Evolutionary conservation across 768 basidiomycete genomes (phyloP).

Genomic region (Agaricus blazei): DNA sequence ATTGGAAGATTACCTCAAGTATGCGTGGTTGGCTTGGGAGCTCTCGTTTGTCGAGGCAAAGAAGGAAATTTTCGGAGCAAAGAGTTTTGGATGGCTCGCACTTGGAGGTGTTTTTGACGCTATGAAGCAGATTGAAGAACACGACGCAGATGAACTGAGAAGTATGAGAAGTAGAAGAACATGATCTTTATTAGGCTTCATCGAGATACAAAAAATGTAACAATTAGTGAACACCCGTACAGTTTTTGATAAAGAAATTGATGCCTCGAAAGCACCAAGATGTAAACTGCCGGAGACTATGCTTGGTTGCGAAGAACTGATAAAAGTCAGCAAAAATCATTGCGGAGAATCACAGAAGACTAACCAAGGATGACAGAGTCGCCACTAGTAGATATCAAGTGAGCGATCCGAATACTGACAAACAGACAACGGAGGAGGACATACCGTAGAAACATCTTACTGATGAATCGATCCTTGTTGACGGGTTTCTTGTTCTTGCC

Average conservation of each 20-base stretch:
- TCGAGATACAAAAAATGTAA: neutral
- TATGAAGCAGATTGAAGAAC: constrained; percentile 39
- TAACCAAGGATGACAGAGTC: constrained; percentile 97
- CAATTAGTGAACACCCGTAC: constrained; percentile 1
- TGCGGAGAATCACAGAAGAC: constrained; percentile 28
- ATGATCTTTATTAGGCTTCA: neutral
- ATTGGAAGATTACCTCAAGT: constrained; percentile 33
- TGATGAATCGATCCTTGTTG: constrained; percentile 99
- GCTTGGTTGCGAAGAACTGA: constrained; percentile 75
- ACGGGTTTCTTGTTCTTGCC: constrained; percentile 98
- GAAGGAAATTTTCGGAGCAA: constrained; percentile 45
- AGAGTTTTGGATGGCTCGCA: constrained; percentile 59
- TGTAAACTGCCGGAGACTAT: constrained; percentile 19
- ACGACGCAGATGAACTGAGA: constrained; percentile 15
- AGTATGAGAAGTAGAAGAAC: constrained; percentile 10
- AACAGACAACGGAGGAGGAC: constrained; percentile 16
- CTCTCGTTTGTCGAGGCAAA: constrained; percentile 26
- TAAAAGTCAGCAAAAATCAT: constrained; percentile 25
- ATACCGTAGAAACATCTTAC: constrained; percentile 96
- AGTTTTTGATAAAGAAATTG: constrained; percentile 11
- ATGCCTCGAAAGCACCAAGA: constrained; percentile 10
- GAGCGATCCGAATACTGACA: constrained; percentile 2
- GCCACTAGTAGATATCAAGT: constrained; percentile 47
- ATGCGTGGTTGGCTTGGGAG: constrained; percentile 55
- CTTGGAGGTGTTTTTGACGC: constrained; percentile 55